These are phyloP conservation scores for Mercurialis annua DNA, from an alignment of 345 rosid species.

Conservation along the genomic window DNA sequence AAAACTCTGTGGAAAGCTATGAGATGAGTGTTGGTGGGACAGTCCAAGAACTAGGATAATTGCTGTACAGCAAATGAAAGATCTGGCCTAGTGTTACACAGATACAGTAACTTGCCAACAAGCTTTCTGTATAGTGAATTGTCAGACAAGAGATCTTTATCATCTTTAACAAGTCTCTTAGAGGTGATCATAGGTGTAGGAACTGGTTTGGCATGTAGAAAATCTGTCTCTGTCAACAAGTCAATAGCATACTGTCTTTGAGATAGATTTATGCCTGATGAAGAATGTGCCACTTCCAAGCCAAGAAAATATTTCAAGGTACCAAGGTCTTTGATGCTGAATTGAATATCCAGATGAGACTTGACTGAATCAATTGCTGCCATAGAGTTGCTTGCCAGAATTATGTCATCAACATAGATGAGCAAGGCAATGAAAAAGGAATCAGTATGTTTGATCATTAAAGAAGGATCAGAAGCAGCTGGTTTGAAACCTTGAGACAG, in stretches of 20 bases:
- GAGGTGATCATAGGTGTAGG: neutral
- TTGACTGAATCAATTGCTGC: neutral
- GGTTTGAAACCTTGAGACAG: neutral
- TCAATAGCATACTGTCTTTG: neutral
- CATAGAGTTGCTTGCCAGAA: neutral
- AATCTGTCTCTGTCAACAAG: rapidly evolving
- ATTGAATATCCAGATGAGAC: neutral
- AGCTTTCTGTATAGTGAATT: neutral
- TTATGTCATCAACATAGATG: neutral
- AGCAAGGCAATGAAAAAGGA: neutral
- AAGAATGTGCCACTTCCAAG: neutral
- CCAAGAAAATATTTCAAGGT: neutral
- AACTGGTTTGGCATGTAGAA: neutral
- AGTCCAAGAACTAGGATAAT: neutral
- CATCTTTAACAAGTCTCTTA: too few relatives aligned
- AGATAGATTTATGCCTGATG: neutral
- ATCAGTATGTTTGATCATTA: neutral
- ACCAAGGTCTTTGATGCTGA: neutral
- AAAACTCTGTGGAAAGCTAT: neutral
- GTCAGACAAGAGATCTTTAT: neutral
- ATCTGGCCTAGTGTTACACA: neutral
- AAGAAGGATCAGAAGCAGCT: neutral
- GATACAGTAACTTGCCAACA: neutral
- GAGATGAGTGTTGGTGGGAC: neutral
- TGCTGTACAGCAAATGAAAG: neutral